phyloP scores from a whole-genome alignment of 108 stramenopile genomes.

The Licmophora abbreviata region DNA sequence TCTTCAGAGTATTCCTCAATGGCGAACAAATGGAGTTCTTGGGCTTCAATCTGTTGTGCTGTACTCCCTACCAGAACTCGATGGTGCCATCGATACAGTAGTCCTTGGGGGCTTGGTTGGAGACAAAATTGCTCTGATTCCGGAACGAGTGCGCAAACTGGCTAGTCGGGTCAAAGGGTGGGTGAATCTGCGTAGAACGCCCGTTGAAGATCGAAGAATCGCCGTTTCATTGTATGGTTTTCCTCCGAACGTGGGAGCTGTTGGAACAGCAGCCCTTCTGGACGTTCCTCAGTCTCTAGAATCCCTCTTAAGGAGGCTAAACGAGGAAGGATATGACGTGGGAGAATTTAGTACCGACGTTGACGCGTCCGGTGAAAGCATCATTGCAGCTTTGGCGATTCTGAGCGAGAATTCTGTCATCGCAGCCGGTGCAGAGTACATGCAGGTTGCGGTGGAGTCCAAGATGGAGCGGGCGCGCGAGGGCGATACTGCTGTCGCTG shows the following conservation, averaged over 20 bases:
- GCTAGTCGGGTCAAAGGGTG: slow-evolving; percentile 42
- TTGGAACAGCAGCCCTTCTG: slow-evolving; percentile 80
- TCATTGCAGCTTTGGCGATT: slow-evolving; percentile 34
- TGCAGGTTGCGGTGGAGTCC: slow-evolving; percentile 39
- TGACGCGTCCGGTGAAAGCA: slow-evolving; percentile 30
- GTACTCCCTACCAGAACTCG: slow-evolving; percentile 75
- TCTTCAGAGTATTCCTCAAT: slow-evolving; percentile 62
- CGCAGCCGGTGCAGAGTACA: slow-evolving; percentile 37
- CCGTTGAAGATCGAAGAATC: slow-evolving; percentile 37
- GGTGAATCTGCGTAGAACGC: slow-evolving; percentile 48
- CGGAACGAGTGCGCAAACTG: slow-evolving; percentile 74
- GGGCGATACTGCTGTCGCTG: slow-evolving; percentile 47
- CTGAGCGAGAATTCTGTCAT: slow-evolving; percentile 44
- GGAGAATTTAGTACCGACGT: slow-evolving; percentile 49
- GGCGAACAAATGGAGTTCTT: slow-evolving; percentile 72
- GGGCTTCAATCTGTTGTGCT: slow-evolving; percentile 75
- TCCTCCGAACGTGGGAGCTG: slow-evolving; percentile 84
- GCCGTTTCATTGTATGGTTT: slow-evolving; percentile 78
- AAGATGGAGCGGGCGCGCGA: slow-evolving; percentile 41
- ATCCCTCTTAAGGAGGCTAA: slow-evolving; percentile 34
- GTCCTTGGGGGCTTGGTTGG: slow-evolving; percentile 81
- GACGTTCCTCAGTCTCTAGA: slow-evolving; percentile 74
- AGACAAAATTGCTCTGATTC: slow-evolving; percentile 75
- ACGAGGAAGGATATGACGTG: slow-evolving; percentile 66
- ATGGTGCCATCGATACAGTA: slow-evolving; percentile 82